phyloP scores from a whole-genome alignment of 108 stramenopile genomes.

The Craspedostauros australis region DNA sequence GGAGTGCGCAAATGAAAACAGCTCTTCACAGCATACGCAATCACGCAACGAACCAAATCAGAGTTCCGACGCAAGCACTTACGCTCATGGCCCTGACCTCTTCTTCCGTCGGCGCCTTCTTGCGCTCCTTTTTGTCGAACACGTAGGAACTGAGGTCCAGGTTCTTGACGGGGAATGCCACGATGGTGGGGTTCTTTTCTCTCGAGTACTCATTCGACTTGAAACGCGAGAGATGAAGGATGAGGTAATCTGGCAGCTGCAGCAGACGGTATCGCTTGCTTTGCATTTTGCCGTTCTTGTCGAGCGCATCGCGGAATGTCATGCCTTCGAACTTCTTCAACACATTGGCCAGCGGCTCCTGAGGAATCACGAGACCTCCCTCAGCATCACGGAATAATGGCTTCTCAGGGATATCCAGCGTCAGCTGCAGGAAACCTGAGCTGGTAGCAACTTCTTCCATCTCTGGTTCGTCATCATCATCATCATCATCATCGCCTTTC shows the following conservation, averaged over 20 bases:
- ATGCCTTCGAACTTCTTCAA: constrained; percentile 93
- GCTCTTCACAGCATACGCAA: too few relatives aligned
- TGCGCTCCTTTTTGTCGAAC: constrained; percentile 24
- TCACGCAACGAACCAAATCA: too few relatives aligned
- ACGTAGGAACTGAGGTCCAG: constrained; percentile 85
- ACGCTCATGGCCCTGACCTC: constrained; percentile 71
- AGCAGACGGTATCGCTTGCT: constrained; percentile 77
- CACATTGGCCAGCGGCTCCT: constrained; percentile 90
- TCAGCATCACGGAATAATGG: constrained; percentile 96
- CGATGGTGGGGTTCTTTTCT: constrained; percentile 99
- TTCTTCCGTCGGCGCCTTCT: constrained; percentile 46
- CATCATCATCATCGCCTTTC: constrained; percentile 14
- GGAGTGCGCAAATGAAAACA: too few relatives aligned
- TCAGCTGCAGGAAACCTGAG: constrained; percentile 85
- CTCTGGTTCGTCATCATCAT: constrained; percentile 2
- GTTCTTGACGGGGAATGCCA: constrained; percentile 96
- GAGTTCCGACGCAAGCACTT: constrained; percentile 33
- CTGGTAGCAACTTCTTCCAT: constrained; percentile 59
- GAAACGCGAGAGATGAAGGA: constrained; percentile 91
- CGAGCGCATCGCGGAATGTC: constrained; percentile 69
- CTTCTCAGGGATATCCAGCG: constrained; percentile 96
- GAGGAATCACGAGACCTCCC: constrained; percentile 95
- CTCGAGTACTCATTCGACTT: constrained; percentile 82
- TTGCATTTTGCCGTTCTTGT: constrained; percentile 40
- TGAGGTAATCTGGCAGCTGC: constrained; percentile 87